Base-by-base conservation (phyloP, 2,329 filamentous ascomycete genomes). In the Ophiocordyceps polyrhachis-furcata region DNA sequence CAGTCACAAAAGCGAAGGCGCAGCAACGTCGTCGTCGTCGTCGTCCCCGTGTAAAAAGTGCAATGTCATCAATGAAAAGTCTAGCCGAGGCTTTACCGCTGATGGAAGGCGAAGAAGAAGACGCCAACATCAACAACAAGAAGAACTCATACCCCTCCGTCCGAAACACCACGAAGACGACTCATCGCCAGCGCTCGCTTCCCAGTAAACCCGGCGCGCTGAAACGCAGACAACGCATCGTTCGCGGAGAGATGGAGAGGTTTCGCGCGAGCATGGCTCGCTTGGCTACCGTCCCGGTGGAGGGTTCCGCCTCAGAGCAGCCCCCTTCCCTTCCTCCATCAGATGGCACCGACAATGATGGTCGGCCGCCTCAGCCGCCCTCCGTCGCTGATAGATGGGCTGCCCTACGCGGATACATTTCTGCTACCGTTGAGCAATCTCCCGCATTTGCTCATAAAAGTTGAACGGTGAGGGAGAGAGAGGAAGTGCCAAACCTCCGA, bases 401-500 rank as follows among this genome's bases (percentile, higher is more conserved):
- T 28, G 85, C 86, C 15, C 59, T 96, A 60, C 76, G 88, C 53
- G 78, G 70, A 11, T 93, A 89, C 57, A 93, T 95, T 44, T 81
- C 83, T 2, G 73, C 79, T 40, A 95, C 85, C 1, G 85, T 94
- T 79, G 85, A 94, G 64, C 82, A 85, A 61, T 89, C 89, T 53
- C 76, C 81, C 14, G 83, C 81, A 3, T 93, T 93, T 53, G 47
- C 48, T 19, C 51, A 46, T 19, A 57, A 60, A 45, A 50, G 47
- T 7, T 61, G 37, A 49, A 15, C 21, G n/a, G n/a, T n/a, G n/a
- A 23, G 21, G 21, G 21, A 3, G 38, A 21, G 28, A 40, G 12
- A 12, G 25, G 9, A 28, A 28, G 25, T 2, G 25, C 25, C 8
- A 28, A 28, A 28, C 25, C 9, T 8, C 25, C 5, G 21, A 23